A percentile compares a stretch with the other conserved stretches of the same genome.
Conservation (phyloP, 176 grass and related monocot species). For the Secale cereale region DNA sequence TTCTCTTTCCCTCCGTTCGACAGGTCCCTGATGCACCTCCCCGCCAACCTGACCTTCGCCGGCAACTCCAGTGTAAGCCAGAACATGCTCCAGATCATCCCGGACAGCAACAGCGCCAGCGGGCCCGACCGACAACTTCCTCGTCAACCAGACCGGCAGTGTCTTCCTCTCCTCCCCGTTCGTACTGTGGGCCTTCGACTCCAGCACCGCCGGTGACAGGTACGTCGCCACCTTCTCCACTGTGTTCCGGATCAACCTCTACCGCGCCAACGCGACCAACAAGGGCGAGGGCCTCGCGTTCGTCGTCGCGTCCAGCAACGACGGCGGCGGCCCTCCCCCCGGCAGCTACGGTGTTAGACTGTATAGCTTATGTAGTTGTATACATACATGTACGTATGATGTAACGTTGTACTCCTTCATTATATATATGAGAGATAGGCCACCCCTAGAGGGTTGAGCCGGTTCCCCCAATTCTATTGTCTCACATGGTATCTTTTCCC, state of each 20-base stretch:
- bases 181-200: slow-evolving; percentile 46
- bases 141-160: slow-evolving; percentile 53
- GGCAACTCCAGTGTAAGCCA: slow-evolving; percentile 10
- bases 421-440: too few species aligned
- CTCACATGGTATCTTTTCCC: too few species aligned
- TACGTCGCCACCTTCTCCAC: slow-evolving; percentile 69
- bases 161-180: slow-evolving; percentile 36
- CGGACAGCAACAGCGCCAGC: slow-evolving; percentile 22
- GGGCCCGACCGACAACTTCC: not conserved
- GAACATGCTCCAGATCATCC: slow-evolving; percentile 72
- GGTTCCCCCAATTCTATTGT: too few species aligned
- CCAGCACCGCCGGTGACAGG: not conserved
- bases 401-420: too few species aligned
- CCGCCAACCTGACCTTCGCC: slow-evolving; percentile 21
- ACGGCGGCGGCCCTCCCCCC: not conserved
- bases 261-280: not conserved
- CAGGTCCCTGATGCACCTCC: not conserved
- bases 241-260: slow-evolving; percentile 59
- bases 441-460: too few species aligned
- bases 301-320: slow-evolving; percentile 40
- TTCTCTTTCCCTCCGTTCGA: slow-evolving; percentile 52
- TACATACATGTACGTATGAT: too few species aligned
- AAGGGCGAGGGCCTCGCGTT: slow-evolving; percentile 71
- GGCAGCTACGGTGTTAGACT: too few species aligned
- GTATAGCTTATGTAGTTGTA: too few species aligned